phyloP scores from a whole-genome alignment of 768 basidiomycete genomes.

The Xerocomus potaroensis region DNA sequence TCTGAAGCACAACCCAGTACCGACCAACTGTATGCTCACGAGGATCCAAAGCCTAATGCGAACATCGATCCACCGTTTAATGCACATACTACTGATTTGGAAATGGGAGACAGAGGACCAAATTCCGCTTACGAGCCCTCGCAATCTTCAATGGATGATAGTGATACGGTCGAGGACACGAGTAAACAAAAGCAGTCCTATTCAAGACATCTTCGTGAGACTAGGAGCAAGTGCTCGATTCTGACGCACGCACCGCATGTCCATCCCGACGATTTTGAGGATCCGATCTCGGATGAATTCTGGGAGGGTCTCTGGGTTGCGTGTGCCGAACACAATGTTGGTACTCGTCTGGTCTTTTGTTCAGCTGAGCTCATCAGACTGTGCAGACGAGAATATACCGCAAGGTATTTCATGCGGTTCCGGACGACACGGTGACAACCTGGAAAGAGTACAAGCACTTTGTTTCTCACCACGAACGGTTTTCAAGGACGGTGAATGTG shows the following conservation, averaged over 20 bases:
- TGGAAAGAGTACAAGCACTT: slow-evolving; percentile 97
- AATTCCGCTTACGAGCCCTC: slow-evolving; percentile 45
- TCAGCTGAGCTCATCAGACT: not conserved
- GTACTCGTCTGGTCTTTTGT: slow-evolving; percentile 24
- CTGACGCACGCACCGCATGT: slow-evolving; percentile 67
- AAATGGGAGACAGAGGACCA: slow-evolving; percentile 39
- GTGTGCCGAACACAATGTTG: slow-evolving; percentile 82
- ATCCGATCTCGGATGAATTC: slow-evolving; percentile 83
- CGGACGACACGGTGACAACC: slow-evolving; percentile 88
- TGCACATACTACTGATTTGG: slow-evolving; percentile 38
- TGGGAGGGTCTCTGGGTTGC: slow-evolving; percentile 91
- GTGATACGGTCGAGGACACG: slow-evolving; percentile 46
- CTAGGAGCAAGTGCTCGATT: slow-evolving; percentile 53
- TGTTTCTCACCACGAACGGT: slow-evolving; percentile 65
- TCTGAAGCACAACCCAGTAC: slow-evolving; percentile 22
- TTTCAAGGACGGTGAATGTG: slow-evolving; percentile 59
- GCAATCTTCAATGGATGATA: slow-evolving; percentile 39
- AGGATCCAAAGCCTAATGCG: slow-evolving; percentile 7
- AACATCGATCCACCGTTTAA: slow-evolving; percentile 18
- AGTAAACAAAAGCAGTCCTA: slow-evolving; percentile 46
- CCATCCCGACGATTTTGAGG: slow-evolving; percentile 76
- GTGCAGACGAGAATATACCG: slow-evolving; percentile 89
- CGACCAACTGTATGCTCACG: slow-evolving; percentile 24
- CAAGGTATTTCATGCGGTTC: slow-evolving; percentile 90
- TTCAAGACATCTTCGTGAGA: slow-evolving; percentile 52